These are phyloP conservation scores for Colletotrichum tabaci DNA, from an alignment of 2,329 filamentous ascomycete species.

Conservation along the genomic window DNA sequence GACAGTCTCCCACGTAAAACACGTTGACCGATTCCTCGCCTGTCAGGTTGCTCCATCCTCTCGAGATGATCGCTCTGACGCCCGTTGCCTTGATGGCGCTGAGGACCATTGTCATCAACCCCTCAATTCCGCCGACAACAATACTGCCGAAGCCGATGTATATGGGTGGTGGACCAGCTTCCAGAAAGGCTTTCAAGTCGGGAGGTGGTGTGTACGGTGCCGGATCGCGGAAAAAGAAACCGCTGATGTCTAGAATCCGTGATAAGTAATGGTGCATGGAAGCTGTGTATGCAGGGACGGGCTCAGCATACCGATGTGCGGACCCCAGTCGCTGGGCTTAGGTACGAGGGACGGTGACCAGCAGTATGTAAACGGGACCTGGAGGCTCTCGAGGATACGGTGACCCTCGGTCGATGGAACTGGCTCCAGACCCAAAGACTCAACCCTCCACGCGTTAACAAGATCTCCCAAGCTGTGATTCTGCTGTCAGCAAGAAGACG, in stretches of 20 bases:
- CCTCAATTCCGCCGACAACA: slow-evolving; percentile 21
- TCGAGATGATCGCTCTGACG: slow-evolving; percentile 37
- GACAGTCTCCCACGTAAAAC: slow-evolving; percentile 38
- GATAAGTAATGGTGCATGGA: not conserved
- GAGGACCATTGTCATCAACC: slow-evolving; percentile 35
- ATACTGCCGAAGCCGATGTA: slow-evolving; percentile 39
- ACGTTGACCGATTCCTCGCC: slow-evolving; percentile 31
- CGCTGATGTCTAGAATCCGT: slow-evolving; percentile 61
- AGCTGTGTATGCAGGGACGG: slow-evolving; percentile 46
- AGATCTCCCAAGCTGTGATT: slow-evolving; percentile 73
- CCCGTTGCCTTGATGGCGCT: slow-evolving; percentile 30
- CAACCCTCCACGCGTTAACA: slow-evolving; percentile 86
- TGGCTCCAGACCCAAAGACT: slow-evolving; percentile 75
- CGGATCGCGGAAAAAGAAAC: slow-evolving; percentile 75
- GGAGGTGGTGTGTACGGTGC: slow-evolving; percentile 68
- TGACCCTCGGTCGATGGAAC: slow-evolving; percentile 80
- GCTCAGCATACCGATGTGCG: slow-evolving; percentile 66
- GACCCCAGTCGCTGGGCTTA: slow-evolving; percentile 76
- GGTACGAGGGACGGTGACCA: slow-evolving; percentile 79
- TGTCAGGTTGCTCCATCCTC: slow-evolving; percentile 36
- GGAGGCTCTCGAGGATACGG: slow-evolving; percentile 76
- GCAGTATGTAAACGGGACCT: slow-evolving; percentile 83
- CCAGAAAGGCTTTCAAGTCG: slow-evolving; percentile 70
- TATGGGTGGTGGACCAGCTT: slow-evolving; percentile 64
- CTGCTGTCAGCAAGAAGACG: not conserved